Evolutionary conservation across 495 filamentous ascomycete genomes (phyloP).

Genomic region (Achaetomiella virescens): DNA sequence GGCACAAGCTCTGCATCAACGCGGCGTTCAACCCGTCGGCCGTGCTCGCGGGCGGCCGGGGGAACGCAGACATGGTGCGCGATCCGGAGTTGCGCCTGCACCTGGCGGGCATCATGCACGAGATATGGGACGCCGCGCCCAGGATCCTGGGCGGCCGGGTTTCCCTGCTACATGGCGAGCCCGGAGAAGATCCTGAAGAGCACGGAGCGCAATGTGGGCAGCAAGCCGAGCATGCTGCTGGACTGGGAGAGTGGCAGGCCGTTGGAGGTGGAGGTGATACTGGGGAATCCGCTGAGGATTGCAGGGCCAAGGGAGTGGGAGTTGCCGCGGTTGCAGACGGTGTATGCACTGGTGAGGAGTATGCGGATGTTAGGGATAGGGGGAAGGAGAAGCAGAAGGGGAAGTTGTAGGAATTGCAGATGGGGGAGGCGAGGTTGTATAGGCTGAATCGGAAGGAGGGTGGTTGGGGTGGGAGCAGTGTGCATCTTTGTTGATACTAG

Average conservation of each 20-base stretch:
- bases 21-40: conserved; percentile 58
- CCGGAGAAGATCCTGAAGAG: conserved; percentile 50
- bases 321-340: conserved; percentile 46
- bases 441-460: too few species aligned
- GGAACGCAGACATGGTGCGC: conserved; percentile 49
- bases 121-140: conserved; percentile 51
- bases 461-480: neutral
- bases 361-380: conserved; percentile 40
- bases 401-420: conserved; percentile 26
- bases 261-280: conserved; percentile 57
- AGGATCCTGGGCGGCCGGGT: conserved; percentile 40
- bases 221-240: conserved; percentile 54
- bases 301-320: conserved; percentile 46
- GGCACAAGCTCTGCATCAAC: conserved; percentile 63
- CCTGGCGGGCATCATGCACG: conserved; percentile 49
- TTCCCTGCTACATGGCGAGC: conserved; percentile 41
- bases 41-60: conserved; percentile 48
- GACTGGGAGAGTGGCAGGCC: conserved; percentile 51
- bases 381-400: conserved; percentile 27
- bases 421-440: too few species aligned
- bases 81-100: conserved; percentile 46
- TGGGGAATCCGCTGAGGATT: conserved; percentile 53
- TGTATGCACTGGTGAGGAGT: conserved; percentile 47
- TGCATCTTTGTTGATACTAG: neutral
- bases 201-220: conserved; percentile 50